A percentile compares a stretch with the other conserved stretches of the same genome.
phyloP scores from a whole-genome alignment of 2,329 filamentous ascomycete species.

The Pseudomassariella vexata region DNA sequence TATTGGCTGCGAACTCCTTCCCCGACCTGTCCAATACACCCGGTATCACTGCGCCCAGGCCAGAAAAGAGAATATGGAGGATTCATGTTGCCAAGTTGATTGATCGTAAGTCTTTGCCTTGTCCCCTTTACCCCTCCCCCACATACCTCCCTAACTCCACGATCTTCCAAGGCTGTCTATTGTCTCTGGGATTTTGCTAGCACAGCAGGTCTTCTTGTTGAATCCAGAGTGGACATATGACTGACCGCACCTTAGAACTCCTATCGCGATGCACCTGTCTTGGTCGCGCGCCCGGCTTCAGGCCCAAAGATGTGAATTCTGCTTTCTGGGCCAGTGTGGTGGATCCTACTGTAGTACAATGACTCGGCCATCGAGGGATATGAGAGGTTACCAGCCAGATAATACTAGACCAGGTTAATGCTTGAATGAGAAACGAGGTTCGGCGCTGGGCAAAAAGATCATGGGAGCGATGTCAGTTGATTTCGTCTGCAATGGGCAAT shows the following conservation, averaged over 20 bases:
- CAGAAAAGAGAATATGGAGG: conserved; percentile 1
- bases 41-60: conserved; percentile 11
- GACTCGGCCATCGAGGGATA: too few species aligned
- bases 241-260: conserved; percentile 14
- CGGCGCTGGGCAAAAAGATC: too few species aligned
- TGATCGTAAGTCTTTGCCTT: conserved; percentile 17
- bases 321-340: conserved; percentile 22
- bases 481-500: too few species aligned
- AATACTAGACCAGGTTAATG: too few species aligned
- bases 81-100: conserved; percentile 23
- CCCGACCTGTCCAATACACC: neutral
- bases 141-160: neutral
- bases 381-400: too few species aligned
- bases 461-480: too few species aligned
- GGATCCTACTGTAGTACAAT: too few species aligned
- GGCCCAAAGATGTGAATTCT: conserved; percentile 19
- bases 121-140: neutral
- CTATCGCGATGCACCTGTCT: conserved; percentile 17
- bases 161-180: too few species aligned
- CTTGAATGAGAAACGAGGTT: too few species aligned
- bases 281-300: conserved; percentile 21
- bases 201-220: neutral
- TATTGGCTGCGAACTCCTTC: neutral
- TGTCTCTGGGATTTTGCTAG: too few species aligned
- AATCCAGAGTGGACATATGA: neutral